Percentiles rank a stretch among this genome's conserved stretches.
phyloP scores from a whole-genome alignment of 2,329 filamentous ascomycete genomes.

The Thyridium curvatum region DNA sequence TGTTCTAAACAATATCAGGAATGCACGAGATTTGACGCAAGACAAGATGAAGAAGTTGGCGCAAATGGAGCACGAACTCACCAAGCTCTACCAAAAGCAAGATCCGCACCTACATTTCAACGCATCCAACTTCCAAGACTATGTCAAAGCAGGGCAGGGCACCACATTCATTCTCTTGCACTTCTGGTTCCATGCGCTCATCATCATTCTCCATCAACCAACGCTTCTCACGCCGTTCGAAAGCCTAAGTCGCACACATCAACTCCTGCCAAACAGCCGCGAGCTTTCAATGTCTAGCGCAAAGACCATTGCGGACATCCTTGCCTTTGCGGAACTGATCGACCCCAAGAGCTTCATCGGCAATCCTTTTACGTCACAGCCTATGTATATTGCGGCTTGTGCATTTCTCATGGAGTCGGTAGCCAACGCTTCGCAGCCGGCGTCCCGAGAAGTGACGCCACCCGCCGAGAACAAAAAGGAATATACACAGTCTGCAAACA shows the following conservation, averaged over 20 bases:
- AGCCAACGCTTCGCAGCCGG: conserved; percentile 59
- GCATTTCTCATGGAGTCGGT: conserved; percentile 82
- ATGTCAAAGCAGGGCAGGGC: conserved; percentile 73
- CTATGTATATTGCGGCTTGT: conserved; percentile 86
- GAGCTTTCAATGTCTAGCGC: conserved; percentile 82
- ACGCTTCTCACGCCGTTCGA: conserved; percentile 73
- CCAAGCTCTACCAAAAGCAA: conserved; percentile 63
- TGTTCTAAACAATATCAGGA: conserved; percentile 73
- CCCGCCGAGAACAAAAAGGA: conserved; percentile 22
- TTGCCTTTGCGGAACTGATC: conserved; percentile 79
- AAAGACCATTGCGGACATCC: conserved; percentile 85
- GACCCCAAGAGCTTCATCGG: conserved; percentile 81
- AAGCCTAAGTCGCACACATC: conserved; percentile 51
- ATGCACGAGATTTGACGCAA: conserved; percentile 65
- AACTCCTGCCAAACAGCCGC: conserved; percentile 72
- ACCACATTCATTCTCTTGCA: conserved; percentile 83
- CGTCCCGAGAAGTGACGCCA: conserved; percentile 55
- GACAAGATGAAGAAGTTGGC: conserved; percentile 67
- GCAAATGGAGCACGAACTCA: conserved; percentile 77
- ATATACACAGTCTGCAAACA: conserved; percentile 1
- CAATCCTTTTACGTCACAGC: conserved; percentile 84
- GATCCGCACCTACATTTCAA: conserved; percentile 76
- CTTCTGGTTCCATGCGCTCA: conserved; percentile 83
- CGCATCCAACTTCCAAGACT: conserved; percentile 78
- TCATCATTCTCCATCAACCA: conserved; percentile 79